Conservation (phyloP, 1,284 basidiomycete species). For the Rhodotorula mucilaginosa region DNA sequence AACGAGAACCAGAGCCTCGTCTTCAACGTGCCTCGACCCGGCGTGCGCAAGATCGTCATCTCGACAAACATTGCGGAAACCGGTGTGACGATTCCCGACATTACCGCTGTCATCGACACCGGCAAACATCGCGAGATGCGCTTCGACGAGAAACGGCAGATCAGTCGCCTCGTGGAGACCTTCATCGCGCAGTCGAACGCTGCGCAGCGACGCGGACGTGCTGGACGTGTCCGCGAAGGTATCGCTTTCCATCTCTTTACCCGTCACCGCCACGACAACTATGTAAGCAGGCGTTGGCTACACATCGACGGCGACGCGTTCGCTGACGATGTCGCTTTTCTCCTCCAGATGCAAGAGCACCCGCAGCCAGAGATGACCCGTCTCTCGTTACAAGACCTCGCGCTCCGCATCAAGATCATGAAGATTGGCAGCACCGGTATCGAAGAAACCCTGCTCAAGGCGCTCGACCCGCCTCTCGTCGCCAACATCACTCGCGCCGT, state of each 20-base stretch:
- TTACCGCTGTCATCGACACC: constrained; percentile 94
- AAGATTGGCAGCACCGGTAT: constrained; percentile 77
- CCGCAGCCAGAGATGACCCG: constrained; percentile 95
- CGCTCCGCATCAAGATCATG: constrained; percentile 95
- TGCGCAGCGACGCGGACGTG: constrained; percentile 82
- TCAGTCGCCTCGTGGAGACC: constrained; percentile 87
- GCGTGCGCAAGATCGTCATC: constrained; percentile 52
- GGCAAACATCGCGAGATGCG: constrained; percentile 89
- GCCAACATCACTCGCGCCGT: constrained; percentile 91
- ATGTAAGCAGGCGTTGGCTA: constrained; percentile 40
- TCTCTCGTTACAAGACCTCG: constrained; percentile 88
- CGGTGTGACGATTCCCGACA: constrained; percentile 96
- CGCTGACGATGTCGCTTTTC: not conserved
- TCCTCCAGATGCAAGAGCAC: constrained; percentile 76
- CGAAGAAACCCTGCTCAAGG: constrained; percentile 82
- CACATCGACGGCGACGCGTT: too few relatives aligned
- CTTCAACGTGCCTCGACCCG: constrained; percentile 69
- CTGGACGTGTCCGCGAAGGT: constrained; percentile 86
- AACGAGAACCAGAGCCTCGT: constrained; percentile 87
- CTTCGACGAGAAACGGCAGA: constrained; percentile 97
- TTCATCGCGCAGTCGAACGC: constrained; percentile 93
- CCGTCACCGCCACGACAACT: constrained; percentile 74
- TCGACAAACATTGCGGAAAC: constrained; percentile 75
- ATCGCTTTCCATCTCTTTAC: constrained; percentile 97
- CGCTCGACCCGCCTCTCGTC: constrained; percentile 83